Conservation (phyloP, 768 basidiomycete species). For the Auricularia heimuer region DNA sequence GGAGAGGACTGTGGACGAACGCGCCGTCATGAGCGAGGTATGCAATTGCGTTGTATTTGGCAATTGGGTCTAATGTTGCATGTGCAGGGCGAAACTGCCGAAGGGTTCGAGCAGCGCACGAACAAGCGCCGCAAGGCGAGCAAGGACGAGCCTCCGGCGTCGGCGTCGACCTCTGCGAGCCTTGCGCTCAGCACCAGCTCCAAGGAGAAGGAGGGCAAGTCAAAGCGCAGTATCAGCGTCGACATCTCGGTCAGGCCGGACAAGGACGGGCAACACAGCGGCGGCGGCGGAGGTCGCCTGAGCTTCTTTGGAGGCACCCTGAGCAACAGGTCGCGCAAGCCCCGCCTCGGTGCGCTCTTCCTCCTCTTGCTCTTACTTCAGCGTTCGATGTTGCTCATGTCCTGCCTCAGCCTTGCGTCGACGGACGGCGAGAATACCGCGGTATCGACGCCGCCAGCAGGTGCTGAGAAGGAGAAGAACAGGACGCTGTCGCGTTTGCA, state of each 20-base stretch:
- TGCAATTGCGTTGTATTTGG: conserved; percentile 13
- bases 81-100: not conserved
- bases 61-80: not conserved
- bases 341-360: conserved; percentile 58
- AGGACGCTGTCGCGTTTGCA: not conserved
- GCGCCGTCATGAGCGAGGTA: conserved; percentile 60
- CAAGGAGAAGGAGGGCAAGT: conserved; percentile 18
- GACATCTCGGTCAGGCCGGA: conserved; percentile 28
- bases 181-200: not conserved
- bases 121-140: not conserved
- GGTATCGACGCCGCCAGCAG: conserved; percentile 11
- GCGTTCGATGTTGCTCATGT: not conserved
- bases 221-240: conserved; percentile 33
- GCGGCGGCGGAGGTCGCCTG: conserved; percentile 39
- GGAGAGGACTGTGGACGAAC: conserved; percentile 39
- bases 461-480: conserved; percentile 21
- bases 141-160: not conserved
- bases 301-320: conserved; percentile 76
- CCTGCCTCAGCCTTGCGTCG: not conserved
- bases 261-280: not conserved
- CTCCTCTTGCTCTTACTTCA: not conserved
- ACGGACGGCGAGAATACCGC: not conserved
- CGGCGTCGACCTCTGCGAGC: not conserved
- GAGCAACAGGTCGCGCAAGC: conserved; percentile 62
- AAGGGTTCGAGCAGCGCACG: not conserved